phyloP scores from a whole-genome alignment of 2,329 filamentous ascomycete genomes.

The Penicillium sp. region DNA sequence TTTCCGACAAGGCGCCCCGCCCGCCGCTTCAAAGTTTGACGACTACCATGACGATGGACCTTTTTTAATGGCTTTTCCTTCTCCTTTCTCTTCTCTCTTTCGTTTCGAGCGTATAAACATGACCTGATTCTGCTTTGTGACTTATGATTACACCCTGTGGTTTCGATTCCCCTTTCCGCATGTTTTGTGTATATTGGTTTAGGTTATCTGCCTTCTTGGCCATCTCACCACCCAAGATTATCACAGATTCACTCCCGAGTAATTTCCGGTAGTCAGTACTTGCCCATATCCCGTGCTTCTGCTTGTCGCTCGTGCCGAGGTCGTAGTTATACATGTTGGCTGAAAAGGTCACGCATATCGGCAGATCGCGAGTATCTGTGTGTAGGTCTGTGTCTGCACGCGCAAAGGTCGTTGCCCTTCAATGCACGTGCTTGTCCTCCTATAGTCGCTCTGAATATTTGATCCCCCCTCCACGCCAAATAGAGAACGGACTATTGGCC shows the following conservation, averaged over 20 bases:
- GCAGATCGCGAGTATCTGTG: not conserved
- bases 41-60: slow-evolving; percentile 23
- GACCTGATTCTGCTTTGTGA: slow-evolving; percentile 22
- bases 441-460: not conserved
- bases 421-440: not conserved
- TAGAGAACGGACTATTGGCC: not conserved
- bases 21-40: slow-evolving; percentile 13
- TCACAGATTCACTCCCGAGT: slow-evolving; percentile 9
- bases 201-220: slow-evolving; percentile 17
- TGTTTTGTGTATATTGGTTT: slow-evolving; percentile 28
- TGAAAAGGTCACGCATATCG: not conserved
- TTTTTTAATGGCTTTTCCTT: slow-evolving; percentile 14
- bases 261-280: not conserved
- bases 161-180: slow-evolving; percentile 37
- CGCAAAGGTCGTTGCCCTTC: not conserved
- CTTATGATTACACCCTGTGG: slow-evolving; percentile 17
- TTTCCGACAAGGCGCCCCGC: slow-evolving; percentile 1
- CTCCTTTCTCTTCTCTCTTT: slow-evolving; percentile 4
- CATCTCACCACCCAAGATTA: slow-evolving; percentile 17
- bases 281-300: not conserved
- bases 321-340: not conserved
- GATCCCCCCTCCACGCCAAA: not conserved
- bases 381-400: not conserved
- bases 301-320: not conserved
- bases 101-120: slow-evolving; percentile 22